phyloP scores from a whole-genome alignment of 2,329 filamentous ascomycete species.

The Colletotrichum costaricense region DNA sequence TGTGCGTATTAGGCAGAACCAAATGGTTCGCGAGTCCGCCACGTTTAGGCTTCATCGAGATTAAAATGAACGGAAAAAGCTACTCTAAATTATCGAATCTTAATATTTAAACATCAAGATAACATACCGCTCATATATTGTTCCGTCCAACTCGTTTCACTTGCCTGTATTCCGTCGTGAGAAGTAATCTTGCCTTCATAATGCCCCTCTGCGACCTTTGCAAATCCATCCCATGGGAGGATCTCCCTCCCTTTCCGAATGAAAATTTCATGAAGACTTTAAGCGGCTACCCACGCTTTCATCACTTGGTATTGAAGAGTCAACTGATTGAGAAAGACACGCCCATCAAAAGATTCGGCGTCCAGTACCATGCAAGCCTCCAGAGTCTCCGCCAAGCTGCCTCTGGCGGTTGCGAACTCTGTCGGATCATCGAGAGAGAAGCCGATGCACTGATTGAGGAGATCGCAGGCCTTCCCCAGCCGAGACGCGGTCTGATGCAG shows the following conservation, averaged over 20 bases:
- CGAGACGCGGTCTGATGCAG: neutral
- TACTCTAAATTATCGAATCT: neutral
- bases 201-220: slow-evolving; percentile 13
- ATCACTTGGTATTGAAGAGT: neutral
- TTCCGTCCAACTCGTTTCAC: neutral
- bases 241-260: slow-evolving; percentile 22
- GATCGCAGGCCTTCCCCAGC: neutral
- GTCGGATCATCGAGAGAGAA: slow-evolving; percentile 11
- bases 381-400: slow-evolving; percentile 11
- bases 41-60: neutral
- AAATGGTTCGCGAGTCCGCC: neutral
- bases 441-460: slow-evolving; percentile 8
- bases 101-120: no score
- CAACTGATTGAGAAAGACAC: neutral
- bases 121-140: neutral
- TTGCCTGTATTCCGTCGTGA: neutral
- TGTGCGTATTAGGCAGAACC: neutral
- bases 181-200: neutral
- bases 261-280: slow-evolving; percentile 2
- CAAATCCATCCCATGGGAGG: neutral
- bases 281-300: neutral
- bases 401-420: slow-evolving; percentile 2
- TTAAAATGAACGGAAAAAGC: neutral
- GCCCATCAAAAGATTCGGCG: neutral
- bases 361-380: slow-evolving; percentile 9